Conservation (phyloP, 1,284 basidiomycete genomes). For the Ustilago loliicola region DNA sequence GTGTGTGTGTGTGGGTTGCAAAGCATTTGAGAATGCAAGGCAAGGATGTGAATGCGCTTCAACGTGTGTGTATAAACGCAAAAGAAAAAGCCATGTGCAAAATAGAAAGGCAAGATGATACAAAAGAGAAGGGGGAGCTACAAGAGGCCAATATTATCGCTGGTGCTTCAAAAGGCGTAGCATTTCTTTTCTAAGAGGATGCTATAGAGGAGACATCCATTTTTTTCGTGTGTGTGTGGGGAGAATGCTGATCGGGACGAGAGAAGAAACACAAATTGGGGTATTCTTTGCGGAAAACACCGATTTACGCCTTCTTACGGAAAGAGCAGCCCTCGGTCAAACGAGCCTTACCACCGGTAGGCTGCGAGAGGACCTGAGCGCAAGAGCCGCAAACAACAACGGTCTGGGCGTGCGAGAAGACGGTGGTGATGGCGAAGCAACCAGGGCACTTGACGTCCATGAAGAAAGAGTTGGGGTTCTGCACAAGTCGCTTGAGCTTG, state of each 20-base stretch:
- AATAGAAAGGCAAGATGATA: slow-evolving; percentile 29
- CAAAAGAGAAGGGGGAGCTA: slow-evolving; percentile 14
- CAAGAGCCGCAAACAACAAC: slow-evolving; percentile 93
- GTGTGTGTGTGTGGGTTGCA: slow-evolving; percentile 10
- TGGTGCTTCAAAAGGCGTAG: not conserved
- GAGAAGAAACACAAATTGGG: not conserved
- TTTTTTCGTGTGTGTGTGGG: not conserved
- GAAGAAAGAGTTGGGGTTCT: slow-evolving; percentile 84
- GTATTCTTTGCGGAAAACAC: slow-evolving; percentile 1
- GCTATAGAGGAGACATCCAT: not conserved
- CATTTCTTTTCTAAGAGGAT: not conserved
- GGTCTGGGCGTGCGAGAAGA: slow-evolving; percentile 94
- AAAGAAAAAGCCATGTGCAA: slow-evolving; percentile 2
- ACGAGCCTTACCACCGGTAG: slow-evolving; percentile 97
- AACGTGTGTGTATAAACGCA: not conserved
- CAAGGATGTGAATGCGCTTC: not conserved
- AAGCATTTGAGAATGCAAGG: slow-evolving; percentile 2
- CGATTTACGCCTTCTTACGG: slow-evolving; percentile 65
- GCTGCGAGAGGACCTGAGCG: slow-evolving; percentile 95
- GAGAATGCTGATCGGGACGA: slow-evolving; percentile 19
- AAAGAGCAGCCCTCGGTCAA: slow-evolving; percentile 82
- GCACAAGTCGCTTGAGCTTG: slow-evolving; percentile 99
- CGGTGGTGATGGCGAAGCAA: slow-evolving; percentile 93
- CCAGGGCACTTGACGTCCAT: slow-evolving; percentile 99
- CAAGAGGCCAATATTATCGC: slow-evolving; percentile 1